Conservation (phyloP, 768 basidiomycete species). For the Leccinum disarticulatum region DNA sequence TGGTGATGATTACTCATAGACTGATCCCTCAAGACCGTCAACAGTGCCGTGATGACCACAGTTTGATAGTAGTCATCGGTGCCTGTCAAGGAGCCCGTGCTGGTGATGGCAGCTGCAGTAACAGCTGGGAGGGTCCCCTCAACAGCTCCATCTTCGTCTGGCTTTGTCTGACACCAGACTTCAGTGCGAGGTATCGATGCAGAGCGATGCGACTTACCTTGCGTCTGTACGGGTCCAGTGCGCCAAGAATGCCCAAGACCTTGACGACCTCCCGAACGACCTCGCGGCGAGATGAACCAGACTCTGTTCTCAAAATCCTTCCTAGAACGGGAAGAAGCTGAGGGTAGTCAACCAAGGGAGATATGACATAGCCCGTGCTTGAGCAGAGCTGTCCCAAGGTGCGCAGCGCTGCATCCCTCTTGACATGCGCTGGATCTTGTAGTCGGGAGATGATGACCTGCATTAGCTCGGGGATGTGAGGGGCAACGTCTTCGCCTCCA, state of each 20-base stretch:
- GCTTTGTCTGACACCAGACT: conserved; percentile 43
- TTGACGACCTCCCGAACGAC: conserved; percentile 94
- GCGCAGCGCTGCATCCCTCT: conserved; percentile 91
- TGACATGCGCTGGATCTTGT: conserved; percentile 83
- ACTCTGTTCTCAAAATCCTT: conserved; percentile 82
- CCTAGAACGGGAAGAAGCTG: conserved; percentile 85
- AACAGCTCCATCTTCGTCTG: conserved; percentile 60
- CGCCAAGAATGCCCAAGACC: conserved; percentile 94
- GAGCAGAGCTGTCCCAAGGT: conserved; percentile 95
- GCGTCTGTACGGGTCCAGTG: conserved; percentile 91
- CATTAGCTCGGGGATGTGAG: conserved; percentile 86
- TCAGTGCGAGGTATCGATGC: conserved; percentile 4
- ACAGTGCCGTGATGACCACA: conserved; percentile 85
- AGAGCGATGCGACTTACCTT: conserved; percentile 55
- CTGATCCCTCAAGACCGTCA: conserved; percentile 86
- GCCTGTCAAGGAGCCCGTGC: conserved; percentile 56
- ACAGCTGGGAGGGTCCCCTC: conserved; percentile 62
- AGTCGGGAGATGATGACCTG: conserved; percentile 84
- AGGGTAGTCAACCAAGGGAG: conserved; percentile 88
- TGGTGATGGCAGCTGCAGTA: conserved; percentile 68
- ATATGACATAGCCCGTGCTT: conserved; percentile 92
- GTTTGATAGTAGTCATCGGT: conserved; percentile 98
- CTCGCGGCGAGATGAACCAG: conserved; percentile 72
- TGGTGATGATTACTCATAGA: conserved; percentile 85
- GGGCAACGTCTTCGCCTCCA: conserved; percentile 87